Base-by-base conservation (phyloP, 257 asterid genomes). In the Solanum sejunctum region DNA sequence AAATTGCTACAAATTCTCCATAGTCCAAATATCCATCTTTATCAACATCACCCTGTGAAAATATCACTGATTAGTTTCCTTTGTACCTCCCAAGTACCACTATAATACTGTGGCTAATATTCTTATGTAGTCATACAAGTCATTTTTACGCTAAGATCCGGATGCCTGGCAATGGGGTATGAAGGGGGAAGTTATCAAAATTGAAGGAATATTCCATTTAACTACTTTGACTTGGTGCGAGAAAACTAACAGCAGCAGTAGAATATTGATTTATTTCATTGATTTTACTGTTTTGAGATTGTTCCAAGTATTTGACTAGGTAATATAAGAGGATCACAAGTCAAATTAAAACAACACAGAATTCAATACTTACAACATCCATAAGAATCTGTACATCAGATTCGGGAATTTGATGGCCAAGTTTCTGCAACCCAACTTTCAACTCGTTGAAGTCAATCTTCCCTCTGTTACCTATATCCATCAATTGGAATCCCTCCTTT, bases 1-100 rank as follows among this genome's bases (percentile, higher is more conserved):
- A 89, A 78, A 93, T 89, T 8, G 96, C 93, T 71, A 91, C 93
- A 79, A 91, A 93, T 83, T 93, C 96, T 12, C 87, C 92, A 4
- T 90, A 90, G 86, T 91, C 91, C 6, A 93, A 90, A 88, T 77
- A 88, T 64, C 96, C 96, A 86, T 93, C 94, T 85, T 90, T 90
- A 78, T 93, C 91, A 36, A 90, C 89, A 77, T 93, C 96, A 13
- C 93, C 96, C 96, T 93, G 89, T 86, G 56, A 84, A 47, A 75
- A 9, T 57, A 57, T 21, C 32, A 85, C 36, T 13, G 86, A 51
- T 77, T 77, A 77, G 47, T 77, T 49, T 26, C 63, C 63, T 26
- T 58, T 15, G 45, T 51, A 13, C 58, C 63, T 23, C 47, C 17
- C 26, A 51, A 16, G 47, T 77, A 77, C 5, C 63, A 51, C 26